These are phyloP conservation scores for Meyerozyma guilliermondii DNA, from an alignment of 1,139 yeast genomes.

Conservation along the genomic window DNA sequence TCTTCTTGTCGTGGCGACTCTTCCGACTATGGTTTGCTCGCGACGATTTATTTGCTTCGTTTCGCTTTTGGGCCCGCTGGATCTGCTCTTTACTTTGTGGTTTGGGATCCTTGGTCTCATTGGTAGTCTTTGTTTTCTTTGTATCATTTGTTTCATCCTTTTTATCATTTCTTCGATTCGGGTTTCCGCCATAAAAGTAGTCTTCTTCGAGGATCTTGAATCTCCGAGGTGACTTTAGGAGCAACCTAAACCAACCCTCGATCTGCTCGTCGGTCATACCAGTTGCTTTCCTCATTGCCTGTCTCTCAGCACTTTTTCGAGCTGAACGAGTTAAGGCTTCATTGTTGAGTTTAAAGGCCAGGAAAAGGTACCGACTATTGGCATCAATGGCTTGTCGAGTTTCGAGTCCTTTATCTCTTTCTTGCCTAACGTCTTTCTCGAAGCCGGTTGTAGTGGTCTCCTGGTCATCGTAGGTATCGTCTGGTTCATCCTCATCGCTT, in stretches of 20 bases:
- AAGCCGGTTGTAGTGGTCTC: constrained; percentile 39
- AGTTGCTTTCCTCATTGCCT: constrained; percentile 45
- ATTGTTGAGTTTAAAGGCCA: constrained; percentile 44
- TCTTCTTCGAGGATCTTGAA: constrained; percentile 59
- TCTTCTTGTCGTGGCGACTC: constrained; percentile 53
- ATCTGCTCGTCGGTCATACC: constrained; percentile 86
- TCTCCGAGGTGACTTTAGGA: constrained; percentile 59
- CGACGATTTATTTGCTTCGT: constrained; percentile 53
- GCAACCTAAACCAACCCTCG: constrained; percentile 88
- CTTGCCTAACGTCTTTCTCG: constrained; percentile 1
- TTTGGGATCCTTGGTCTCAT: constrained; percentile 5
- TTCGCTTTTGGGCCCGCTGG: constrained; percentile 27
- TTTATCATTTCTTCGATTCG: constrained; percentile 12
- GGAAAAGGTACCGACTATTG: constrained; percentile 55
- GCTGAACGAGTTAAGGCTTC: constrained; percentile 41
- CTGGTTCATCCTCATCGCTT: constrained; percentile 75
- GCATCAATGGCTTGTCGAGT: constrained; percentile 10
- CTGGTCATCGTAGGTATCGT: constrained; percentile 79
- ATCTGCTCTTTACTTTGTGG: constrained; percentile 18
- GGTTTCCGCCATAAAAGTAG: constrained; percentile 44
- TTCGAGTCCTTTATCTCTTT: constrained; percentile 15
- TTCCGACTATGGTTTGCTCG: constrained; percentile 64
- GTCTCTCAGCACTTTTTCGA: constrained; percentile 51
- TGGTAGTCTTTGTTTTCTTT: neutral
- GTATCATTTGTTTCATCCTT: constrained; percentile 1